Base-by-base conservation (phyloP, 139 green algal species). In the Micromonas commoda region DNA sequence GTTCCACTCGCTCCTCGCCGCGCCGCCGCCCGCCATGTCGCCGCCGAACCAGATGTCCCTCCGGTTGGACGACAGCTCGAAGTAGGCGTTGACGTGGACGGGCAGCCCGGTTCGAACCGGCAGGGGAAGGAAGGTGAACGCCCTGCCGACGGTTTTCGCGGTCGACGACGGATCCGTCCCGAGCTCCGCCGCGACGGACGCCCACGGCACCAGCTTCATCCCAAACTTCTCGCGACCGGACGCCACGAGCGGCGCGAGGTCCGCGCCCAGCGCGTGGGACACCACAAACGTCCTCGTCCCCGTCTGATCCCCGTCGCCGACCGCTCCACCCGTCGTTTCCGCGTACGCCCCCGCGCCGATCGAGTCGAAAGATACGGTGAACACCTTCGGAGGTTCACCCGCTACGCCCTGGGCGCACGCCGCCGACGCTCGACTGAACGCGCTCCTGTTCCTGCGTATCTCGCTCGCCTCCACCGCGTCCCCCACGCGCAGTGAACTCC, bases 111-210 rank as follows among this genome's bases (percentile, higher is more conserved):
- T 88, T 0, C 6, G 9, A 21, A 82, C 80, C 5, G 89, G 88
- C 16, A 93, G 84, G n/a, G 89, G 89, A 33, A 93, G 83, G 80
- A 91, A 92, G 78, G 86, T 91, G 80, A 90, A 93, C 16, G 85
- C 63, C 9, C 80, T 66, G 39, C 84, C 82, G 24, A 65, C 39
- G 28, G 63, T 64, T 64, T 23, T 23, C 23, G 53, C 53, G 53
- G 21, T 23, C 28, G 63, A 33, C 28, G 28, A 9, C 28, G 63
- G 21, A 64, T 21, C 23, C 53, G 21, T 64, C 53, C 21, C 29
- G 26, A 85, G 29, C 23, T 38, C 23, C 16, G 88, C 89, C 19
- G 89, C 90, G 0, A 91, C 83, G 6, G 85, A 87, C 9, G 65
- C 86, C 87, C 88, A 94, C 0, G 90, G 81, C 3, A 90, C 70